Conservation (phyloP, 2,329 filamentous ascomycete species). For the Aspergillus aculeatus region DNA sequence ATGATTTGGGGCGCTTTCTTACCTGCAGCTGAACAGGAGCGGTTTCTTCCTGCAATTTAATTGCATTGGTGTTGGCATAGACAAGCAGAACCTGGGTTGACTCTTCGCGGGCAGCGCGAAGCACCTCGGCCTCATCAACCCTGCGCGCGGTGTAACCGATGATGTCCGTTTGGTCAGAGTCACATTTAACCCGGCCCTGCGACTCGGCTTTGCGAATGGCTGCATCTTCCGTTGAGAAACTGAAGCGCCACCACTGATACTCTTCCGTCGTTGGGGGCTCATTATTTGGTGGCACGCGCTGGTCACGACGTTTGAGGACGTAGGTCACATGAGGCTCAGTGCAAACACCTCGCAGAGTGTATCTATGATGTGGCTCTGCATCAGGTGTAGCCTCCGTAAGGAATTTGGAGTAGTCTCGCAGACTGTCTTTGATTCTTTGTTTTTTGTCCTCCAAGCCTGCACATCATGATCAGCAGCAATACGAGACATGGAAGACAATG, state of each 20-base stretch:
- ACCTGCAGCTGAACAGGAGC: conserved; percentile 41
- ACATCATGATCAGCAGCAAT: conserved; percentile 11
- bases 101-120: conserved; percentile 54
- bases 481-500: neutral
- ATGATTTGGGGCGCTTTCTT: conserved; percentile 10
- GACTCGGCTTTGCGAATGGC: conserved; percentile 26
- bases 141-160: conserved; percentile 42
- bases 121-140: conserved; percentile 54
- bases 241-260: conserved; percentile 58
- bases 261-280: conserved; percentile 25
- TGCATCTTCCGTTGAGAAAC: conserved; percentile 47
- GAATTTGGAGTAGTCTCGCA: conserved; percentile 46
- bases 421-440: conserved; percentile 40
- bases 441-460: conserved; percentile 47
- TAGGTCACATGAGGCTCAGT: conserved; percentile 59
- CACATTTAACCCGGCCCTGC: conserved; percentile 27
- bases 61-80: conserved; percentile 56
- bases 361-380: conserved; percentile 47
- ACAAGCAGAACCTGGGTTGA: conserved; percentile 55
- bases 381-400: conserved; percentile 47
- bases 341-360: conserved; percentile 58
- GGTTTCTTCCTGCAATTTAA: conserved; percentile 33
- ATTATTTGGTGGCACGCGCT: conserved; percentile 20
- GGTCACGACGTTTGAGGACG: conserved; percentile 45
- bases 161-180: conserved; percentile 32